Conservation (phyloP, 495 filamentous ascomycete genomes). For the Annulohypoxylon maeteangense region DNA sequence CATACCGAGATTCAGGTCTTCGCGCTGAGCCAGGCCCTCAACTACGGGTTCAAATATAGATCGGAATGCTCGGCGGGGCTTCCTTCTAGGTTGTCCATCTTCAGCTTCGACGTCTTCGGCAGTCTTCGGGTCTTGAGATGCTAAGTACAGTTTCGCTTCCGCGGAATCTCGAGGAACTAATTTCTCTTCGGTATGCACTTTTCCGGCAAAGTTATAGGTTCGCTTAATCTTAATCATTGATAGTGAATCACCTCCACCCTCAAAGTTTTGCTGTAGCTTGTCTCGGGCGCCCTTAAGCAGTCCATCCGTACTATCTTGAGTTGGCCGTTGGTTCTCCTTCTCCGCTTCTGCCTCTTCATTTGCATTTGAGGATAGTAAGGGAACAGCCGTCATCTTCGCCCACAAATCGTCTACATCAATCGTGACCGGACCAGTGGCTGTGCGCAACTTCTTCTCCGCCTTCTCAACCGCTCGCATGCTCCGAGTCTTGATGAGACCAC, state of each 20-base stretch:
- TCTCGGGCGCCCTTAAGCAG: conserved; percentile 36
- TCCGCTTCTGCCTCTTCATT: conserved; percentile 31
- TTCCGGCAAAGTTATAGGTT: conserved; percentile 91
- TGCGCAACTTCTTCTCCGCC: conserved; percentile 70
- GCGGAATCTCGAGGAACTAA: conserved; percentile 79
- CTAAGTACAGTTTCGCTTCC: conserved; percentile 81
- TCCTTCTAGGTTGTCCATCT: conserved; percentile 60
- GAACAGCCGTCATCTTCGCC: conserved; percentile 74
- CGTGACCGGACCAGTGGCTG: conserved; percentile 74
- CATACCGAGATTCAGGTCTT: conserved; percentile 63
- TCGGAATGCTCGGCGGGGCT: conserved; percentile 74
- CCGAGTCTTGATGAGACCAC: conserved; percentile 85
- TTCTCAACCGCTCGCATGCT: conserved; percentile 71
- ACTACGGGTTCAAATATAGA: conserved; percentile 84
- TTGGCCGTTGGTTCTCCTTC: conserved; percentile 37
- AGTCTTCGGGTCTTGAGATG: conserved; percentile 59
- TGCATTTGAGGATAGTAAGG: conserved; percentile 34
- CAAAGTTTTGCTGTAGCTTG: conserved; percentile 13
- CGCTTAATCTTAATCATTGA: conserved; percentile 83
- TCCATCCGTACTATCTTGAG: neutral
- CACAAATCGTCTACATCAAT: conserved; percentile 91
- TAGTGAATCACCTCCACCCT: conserved; percentile 36
- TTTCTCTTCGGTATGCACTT: conserved; percentile 84
- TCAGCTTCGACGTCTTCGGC: conserved; percentile 38
- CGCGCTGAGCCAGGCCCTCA: conserved; percentile 56